Conservation (phyloP, 2,329 filamentous ascomycete species). For the Xylaria arbuscula region DNA sequence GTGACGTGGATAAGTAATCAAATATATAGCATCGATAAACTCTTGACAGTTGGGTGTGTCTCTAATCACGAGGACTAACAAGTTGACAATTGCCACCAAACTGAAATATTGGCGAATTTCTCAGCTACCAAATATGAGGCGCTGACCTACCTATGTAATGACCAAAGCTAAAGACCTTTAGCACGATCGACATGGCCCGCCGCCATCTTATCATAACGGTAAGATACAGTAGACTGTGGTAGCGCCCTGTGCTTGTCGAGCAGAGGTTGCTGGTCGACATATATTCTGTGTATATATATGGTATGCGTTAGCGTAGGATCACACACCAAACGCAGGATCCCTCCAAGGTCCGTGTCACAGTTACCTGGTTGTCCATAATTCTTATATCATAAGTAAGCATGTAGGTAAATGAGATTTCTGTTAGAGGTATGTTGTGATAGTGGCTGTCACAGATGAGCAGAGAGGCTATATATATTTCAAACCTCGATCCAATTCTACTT, state of each 20-base stretch:
- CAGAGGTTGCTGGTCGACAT: constrained; percentile 3
- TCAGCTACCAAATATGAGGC: neutral
- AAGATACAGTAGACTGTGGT: constrained; percentile 1
- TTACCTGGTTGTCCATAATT: constrained; percentile 12
- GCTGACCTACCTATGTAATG: constrained; percentile 15
- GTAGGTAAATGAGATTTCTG: constrained; percentile 4
- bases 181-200: constrained; percentile 8
- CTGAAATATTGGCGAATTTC: constrained; percentile 4
- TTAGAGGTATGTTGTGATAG: neutral
- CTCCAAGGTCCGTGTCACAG: neutral
- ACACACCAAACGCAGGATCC: neutral
- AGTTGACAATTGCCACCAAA: constrained; percentile 9
- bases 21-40: constrained; percentile 12
- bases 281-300: constrained; percentile 6
- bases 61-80: neutral
- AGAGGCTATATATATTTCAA: neutral
- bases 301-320: constrained; percentile 24
- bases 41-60: neutral
- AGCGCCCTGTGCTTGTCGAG: neutral
- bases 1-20: constrained; percentile 21
- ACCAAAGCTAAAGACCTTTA: constrained; percentile 1
- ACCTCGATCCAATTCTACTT: neutral
- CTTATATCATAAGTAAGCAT: constrained; percentile 11
- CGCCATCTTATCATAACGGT: constrained; percentile 20
- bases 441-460: neutral